Evolutionary conservation across 768 basidiomycete species (phyloP).

Genomic region (Neoboletus brunneissimus): DNA sequence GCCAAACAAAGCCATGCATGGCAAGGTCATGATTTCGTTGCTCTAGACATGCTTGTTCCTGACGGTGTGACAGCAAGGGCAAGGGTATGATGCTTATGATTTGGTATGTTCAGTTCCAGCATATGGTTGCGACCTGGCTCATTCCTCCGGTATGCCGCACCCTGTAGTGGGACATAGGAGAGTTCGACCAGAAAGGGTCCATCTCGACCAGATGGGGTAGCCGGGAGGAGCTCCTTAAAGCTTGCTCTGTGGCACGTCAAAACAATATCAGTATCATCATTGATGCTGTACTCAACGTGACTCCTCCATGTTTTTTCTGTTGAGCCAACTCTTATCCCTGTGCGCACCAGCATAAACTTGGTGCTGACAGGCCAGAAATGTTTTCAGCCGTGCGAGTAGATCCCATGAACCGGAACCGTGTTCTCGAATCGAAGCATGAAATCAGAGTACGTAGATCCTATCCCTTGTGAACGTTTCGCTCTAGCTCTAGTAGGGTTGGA

Average conservation of each 20-base stretch:
- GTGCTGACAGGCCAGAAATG: constrained; percentile 72
- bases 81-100: constrained; percentile 87
- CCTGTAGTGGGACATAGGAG: constrained; percentile 80
- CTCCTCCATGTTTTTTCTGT: constrained; percentile 10
- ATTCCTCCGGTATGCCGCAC: neutral
- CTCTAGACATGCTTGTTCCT: constrained; percentile 7
- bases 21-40: constrained; percentile 38
- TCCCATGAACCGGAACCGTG: constrained; percentile 60
- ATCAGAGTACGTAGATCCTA: constrained; percentile 53
- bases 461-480: neutral
- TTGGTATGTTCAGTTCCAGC: constrained; percentile 45
- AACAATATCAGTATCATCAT: constrained; percentile 74
- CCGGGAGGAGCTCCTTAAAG: constrained; percentile 70
- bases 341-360: constrained; percentile 67
- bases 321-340: constrained; percentile 6
- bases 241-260: constrained; percentile 63
- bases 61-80: constrained; percentile 47
- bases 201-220: constrained; percentile 84
- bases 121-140: neutral
- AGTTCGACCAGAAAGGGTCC: constrained; percentile 75
- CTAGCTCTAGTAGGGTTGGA: constrained; percentile 61
- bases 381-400: constrained; percentile 73
- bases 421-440: constrained; percentile 53
- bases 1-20: constrained; percentile 68
- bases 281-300: constrained; percentile 87